Conservation (phyloP, 768 basidiomycete genomes). For the Rhodotorula kratochvilovae region DNA sequence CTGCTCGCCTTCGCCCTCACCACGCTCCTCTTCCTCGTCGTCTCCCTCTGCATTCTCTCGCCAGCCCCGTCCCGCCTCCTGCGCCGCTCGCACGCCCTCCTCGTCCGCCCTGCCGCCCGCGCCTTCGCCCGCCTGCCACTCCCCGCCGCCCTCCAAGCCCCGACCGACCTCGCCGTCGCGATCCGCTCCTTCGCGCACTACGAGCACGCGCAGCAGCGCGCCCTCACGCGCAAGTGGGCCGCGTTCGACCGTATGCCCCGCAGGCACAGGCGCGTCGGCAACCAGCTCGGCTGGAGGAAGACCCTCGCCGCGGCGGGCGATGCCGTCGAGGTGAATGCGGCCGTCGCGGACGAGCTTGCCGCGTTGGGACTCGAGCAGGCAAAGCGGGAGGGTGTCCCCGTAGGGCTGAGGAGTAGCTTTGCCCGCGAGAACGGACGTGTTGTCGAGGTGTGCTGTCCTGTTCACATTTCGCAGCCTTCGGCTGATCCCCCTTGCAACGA, state of each 20-base stretch:
- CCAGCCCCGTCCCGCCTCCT: neutral
- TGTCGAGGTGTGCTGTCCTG: conserved; percentile 18
- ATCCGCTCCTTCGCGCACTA: conserved; percentile 20
- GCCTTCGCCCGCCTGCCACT: neutral
- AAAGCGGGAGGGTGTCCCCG: conserved; percentile 4
- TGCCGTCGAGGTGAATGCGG: conserved; percentile 15
- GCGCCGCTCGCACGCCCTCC: neutral
- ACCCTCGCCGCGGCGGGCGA: conserved; percentile 1
- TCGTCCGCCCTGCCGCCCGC: neutral
- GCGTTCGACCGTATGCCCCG: conserved; percentile 12
- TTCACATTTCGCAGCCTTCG: neutral
- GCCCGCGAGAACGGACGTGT: conserved; percentile 13
- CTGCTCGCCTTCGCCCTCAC: conserved; percentile 23
- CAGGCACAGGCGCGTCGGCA: neutral
- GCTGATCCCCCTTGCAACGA: neutral
- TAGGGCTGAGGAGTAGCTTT: conserved; percentile 7
- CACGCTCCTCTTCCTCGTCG: conserved; percentile 17
- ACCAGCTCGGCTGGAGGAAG: conserved; percentile 3
- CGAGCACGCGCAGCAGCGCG: neutral
- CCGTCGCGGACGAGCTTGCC: conserved; percentile 25
- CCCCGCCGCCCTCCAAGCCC: conserved; percentile 4
- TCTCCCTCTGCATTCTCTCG: neutral
- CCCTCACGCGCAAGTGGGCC: conserved; percentile 14
- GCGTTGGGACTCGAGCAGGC: conserved; percentile 24
- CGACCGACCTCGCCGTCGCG: conserved; percentile 19